phyloP scores from a whole-genome alignment of 2,329 filamentous ascomycete species.

The Myriosclerotinia duriaeana region DNA sequence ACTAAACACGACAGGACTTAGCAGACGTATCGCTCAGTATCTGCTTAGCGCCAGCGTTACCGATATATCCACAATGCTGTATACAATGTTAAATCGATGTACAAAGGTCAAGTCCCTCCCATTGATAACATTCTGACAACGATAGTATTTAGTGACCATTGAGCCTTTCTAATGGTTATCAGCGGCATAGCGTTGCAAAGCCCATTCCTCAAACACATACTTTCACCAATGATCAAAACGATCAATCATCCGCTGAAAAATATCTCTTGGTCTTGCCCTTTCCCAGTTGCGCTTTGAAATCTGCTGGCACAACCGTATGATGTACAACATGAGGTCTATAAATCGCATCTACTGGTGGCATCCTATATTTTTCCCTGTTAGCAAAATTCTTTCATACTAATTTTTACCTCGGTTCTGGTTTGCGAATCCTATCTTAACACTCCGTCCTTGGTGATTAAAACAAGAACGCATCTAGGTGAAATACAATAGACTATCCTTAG shows the following conservation, averaged over 20 bases:
- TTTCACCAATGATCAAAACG: background rate
- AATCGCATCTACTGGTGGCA: constrained; percentile 84
- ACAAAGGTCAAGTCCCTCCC: background rate
- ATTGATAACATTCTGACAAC: background rate
- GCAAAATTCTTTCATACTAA: background rate
- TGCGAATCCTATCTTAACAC: background rate
- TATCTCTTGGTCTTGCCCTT: constrained; percentile 69
- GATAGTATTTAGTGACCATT: background rate
- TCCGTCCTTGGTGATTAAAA: background rate
- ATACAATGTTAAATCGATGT: background rate
- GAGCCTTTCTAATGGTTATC: background rate
- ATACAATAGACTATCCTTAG: background rate
- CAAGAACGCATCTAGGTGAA: no score
- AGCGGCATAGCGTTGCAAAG: background rate
- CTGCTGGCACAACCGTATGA: constrained; percentile 71
- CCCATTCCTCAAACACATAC: background rate
- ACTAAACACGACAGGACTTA: background rate
- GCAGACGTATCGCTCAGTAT: background rate
- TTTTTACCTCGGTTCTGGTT: background rate
- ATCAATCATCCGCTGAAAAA: constrained; percentile 60
- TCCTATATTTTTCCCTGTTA: constrained; percentile 46
- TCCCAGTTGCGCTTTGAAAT: constrained; percentile 67
- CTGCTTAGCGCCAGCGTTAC: background rate
- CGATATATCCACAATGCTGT: background rate
- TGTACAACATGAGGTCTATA: constrained; percentile 93